Base-by-base conservation (phyloP, 805 yeast species). In the Cyberlindnera japonica region DNA sequence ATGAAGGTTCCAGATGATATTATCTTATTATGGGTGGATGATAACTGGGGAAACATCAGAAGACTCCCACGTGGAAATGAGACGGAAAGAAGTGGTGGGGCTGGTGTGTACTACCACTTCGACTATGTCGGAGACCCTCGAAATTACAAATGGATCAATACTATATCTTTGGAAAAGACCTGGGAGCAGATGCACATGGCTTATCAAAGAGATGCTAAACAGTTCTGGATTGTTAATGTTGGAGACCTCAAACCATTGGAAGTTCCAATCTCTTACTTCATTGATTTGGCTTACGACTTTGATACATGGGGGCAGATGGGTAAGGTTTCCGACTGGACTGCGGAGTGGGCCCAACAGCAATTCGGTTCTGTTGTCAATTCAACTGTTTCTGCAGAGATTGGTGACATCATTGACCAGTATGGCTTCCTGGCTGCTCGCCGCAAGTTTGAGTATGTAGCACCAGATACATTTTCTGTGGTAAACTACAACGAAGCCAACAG, bases 101-200 rank as follows among this genome's bases (percentile, higher is more conserved):
- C 47, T 30, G 47, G 47, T 20, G 39, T 43, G 15, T 43, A 43
- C 33, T 43, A 43, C 40, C 47, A 43, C 33, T 43, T 43, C 26
- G 47, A 43, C 28, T 43, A 43, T 26, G 47, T 43, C 16, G 47
- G 47, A 20, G 47, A 43, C 23, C 47, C 47, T 8, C 37, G 47
- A 17, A 33, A 39, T 32, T 43, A 39, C 36, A 43, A 43, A 18
- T 43, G 47, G 47, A 43, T 43, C 33, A 43, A 43, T 25, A 43
- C 47, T 11, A 29, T 33, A 6, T 39, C 44, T 4, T 18, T 43
- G 35, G 47, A 43, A 25, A 43, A 43, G 38, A 39, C 47, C 2
- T 43, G 47, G 47, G 34, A 43, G 15, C 47, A 43, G 36, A 43
- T 43, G 47, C 38, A 39, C 18, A 19, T 43, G 43, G 47, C 47